These are phyloP conservation scores for Taxawa tesnikishii DNA, from an alignment of 2,329 filamentous ascomycete genomes.

Conservation along the genomic window DNA sequence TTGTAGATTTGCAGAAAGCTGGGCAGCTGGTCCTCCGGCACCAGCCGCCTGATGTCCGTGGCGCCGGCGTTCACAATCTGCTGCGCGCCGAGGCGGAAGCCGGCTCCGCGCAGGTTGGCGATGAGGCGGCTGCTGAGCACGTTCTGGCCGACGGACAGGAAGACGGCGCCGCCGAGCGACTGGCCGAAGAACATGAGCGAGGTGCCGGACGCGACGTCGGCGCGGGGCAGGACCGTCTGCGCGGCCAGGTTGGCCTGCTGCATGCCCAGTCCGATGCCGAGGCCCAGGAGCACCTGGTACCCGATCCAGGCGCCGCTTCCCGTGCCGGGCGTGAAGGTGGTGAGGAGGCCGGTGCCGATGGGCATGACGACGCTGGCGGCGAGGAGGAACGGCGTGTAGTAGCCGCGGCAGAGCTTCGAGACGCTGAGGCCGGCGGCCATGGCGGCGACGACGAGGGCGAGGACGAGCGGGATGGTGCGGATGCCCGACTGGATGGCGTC, in stretches of 20 bases:
- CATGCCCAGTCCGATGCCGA: constrained; percentile 35
- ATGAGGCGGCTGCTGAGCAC: constrained; percentile 37
- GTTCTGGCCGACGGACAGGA: constrained; percentile 37
- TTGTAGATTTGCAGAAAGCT: constrained; percentile 54
- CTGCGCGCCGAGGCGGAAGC: constrained; percentile 27
- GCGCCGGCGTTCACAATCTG: constrained; percentile 36
- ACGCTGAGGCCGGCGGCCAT: constrained; percentile 26
- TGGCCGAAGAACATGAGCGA: constrained; percentile 36
- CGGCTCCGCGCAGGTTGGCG: constrained; percentile 23
- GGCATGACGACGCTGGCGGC: constrained; percentile 26
- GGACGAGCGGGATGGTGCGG: constrained; percentile 34
- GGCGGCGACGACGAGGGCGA: constrained; percentile 31
- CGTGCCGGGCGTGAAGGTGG: constrained; percentile 28
- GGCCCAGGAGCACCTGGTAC: constrained; percentile 22
- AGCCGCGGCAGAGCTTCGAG: constrained; percentile 25
- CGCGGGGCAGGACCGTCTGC: constrained; percentile 28
- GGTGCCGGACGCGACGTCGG: constrained; percentile 34
- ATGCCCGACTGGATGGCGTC: constrained; percentile 34
- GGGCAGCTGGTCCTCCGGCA: constrained; percentile 37
- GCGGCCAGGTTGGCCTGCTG: constrained; percentile 34
- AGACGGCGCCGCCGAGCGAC: constrained; percentile 35
- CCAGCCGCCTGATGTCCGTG: constrained; percentile 45
- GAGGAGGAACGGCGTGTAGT: constrained; percentile 39
- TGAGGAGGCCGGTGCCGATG: constrained; percentile 33
- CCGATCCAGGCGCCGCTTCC: constrained; percentile 25